phyloP scores from a whole-genome alignment of 805 yeast species.

The Kodamaea neixiangensis region DNA sequence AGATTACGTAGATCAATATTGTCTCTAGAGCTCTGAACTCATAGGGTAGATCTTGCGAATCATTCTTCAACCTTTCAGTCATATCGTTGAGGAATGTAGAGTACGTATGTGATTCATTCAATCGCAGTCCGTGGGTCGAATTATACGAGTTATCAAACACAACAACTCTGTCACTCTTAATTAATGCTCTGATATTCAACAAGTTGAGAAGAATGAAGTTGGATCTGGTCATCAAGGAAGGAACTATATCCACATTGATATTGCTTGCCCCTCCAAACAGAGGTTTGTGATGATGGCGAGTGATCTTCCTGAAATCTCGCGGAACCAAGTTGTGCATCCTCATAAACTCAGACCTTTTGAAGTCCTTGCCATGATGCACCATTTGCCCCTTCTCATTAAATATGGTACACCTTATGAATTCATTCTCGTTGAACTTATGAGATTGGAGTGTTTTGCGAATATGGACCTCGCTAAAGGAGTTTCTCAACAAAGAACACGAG shows the following conservation, averaged over 20 bases:
- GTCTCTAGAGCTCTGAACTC: conserved; percentile 91
- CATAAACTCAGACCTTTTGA: conserved; percentile 45
- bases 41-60: conserved; percentile 58
- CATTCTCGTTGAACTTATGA: conserved; percentile 23
- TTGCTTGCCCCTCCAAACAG: conserved; percentile 15
- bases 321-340: conserved; percentile 48
- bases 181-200: conserved; percentile 52
- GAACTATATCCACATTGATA: conserved; percentile 52
- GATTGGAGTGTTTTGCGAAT: conserved; percentile 3
- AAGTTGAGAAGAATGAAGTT: conserved; percentile 50
- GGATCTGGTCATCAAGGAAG: conserved; percentile 51
- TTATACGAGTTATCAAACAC: conserved; percentile 38
- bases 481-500: neutral
- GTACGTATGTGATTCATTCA: conserved; percentile 47
- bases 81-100: conserved; percentile 46
- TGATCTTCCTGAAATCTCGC: conserved; percentile 60
- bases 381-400: conserved; percentile 49
- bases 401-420: conserved; percentile 49
- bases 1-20: conserved; percentile 75
- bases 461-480: conserved; percentile 3
- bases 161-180: conserved; percentile 53
- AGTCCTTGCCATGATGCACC: conserved; percentile 46
- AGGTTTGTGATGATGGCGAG: conserved; percentile 25
- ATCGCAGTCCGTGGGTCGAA: conserved; percentile 28
- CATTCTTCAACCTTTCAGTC: conserved; percentile 36